Percentiles rank a stretch among this genome's conserved stretches.
Conservation (phyloP, 2,329 filamentous ascomycete species). For the Epichloe scottii region DNA sequence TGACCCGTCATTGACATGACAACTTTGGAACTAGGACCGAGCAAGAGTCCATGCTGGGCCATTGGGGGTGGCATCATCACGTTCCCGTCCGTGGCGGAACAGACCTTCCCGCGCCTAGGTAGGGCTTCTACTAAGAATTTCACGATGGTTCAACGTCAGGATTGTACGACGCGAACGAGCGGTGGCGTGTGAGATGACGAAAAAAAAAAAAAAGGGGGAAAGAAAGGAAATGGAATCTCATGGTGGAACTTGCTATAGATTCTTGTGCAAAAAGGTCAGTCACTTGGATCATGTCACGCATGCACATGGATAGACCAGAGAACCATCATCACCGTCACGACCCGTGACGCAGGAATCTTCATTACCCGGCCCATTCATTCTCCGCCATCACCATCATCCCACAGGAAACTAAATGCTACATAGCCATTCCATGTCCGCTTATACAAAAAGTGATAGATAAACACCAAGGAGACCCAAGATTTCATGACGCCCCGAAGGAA, state of each 20-base stretch:
- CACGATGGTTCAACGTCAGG: too few species aligned
- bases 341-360: not conserved
- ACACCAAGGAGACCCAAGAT: slow-evolving; percentile 3
- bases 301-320: slow-evolving; percentile 4
- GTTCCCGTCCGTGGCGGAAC: too few species aligned
- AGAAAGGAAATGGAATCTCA: too few species aligned
- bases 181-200: too few species aligned
- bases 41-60: too few species aligned
- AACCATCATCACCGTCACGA: not conserved
- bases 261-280: not conserved
- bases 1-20: too few species aligned
- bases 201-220: too few species aligned
- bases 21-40: too few species aligned
- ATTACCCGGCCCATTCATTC: not conserved
- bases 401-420: not conserved
- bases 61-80: too few species aligned
- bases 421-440: slow-evolving; percentile 6
- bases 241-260: too few species aligned
- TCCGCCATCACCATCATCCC: not conserved
- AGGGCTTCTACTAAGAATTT: too few species aligned
- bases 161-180: too few species aligned
- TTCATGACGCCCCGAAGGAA: not conserved
- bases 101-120: not conserved
- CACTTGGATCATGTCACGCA: not conserved
- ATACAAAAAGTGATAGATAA: slow-evolving; percentile 8